phyloP scores from a whole-genome alignment of 306 rosid genomes.

The Prunus kanzakura region DNA sequence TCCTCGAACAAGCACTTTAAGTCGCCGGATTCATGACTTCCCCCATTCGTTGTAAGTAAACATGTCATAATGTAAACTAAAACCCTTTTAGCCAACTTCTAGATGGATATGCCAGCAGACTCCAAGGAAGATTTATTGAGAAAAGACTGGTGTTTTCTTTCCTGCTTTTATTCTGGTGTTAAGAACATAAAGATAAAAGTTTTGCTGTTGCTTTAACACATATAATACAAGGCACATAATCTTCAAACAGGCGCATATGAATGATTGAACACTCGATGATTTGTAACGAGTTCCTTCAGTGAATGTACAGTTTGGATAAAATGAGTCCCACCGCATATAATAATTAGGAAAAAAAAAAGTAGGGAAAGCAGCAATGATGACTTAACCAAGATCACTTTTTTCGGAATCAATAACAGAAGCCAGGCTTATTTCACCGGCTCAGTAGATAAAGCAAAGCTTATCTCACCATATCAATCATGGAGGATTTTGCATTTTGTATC shows the following conservation, averaged over 20 bases:
- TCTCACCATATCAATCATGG: neutral
- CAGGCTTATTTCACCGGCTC: neutral
- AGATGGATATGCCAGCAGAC: neutral
- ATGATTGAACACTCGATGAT: neutral
- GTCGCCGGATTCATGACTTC: too few species aligned
- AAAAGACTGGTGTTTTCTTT: neutral
- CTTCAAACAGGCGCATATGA: neutral
- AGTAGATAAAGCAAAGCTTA: neutral
- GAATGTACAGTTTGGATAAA: neutral
- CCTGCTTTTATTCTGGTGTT: neutral
- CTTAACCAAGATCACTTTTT: neutral
- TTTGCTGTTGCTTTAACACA: neutral
- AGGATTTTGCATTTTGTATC: too few species aligned
- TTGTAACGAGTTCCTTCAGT: neutral
- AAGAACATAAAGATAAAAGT: neutral
- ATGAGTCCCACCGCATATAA: neutral
- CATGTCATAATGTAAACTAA: too few species aligned
- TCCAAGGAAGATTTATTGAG: neutral
- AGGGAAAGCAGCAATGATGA: neutral
- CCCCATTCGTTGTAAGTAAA: too few species aligned
- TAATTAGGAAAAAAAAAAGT: neutral
- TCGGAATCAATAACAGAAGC: neutral
- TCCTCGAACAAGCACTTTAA: too few species aligned
- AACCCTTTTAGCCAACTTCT: neutral
- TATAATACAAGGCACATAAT: neutral